Base-by-base conservation (phyloP, 345 rosid genomes). In the Citrus sp. region DNA sequence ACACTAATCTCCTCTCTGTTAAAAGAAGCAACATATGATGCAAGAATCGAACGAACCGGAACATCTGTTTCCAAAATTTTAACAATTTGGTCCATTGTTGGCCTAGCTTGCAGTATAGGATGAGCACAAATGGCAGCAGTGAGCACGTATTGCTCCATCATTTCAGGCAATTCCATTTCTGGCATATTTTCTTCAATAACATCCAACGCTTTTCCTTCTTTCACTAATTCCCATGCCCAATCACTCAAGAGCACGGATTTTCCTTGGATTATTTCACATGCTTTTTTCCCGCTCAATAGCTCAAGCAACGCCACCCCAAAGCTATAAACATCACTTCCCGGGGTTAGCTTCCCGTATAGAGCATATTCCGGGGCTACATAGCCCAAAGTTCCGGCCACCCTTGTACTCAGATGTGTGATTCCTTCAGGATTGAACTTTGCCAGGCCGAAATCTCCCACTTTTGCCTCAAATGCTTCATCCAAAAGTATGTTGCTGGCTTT, bases 331-430 rank as follows among this genome's bases (percentile, higher is more conserved):
- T 88, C 90, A 12, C 79, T 86, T 72, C 77, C 77, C 42, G 82
- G 82, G 0, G 84, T 84, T 81, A 88, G 71, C 59, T 84, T 79
- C n/a, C 88, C 88, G 18, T 81, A 86, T 64, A 84, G 38, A 5
- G 88, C 90, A 38, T 87, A 84, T 34, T 87, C 90, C 1, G 87
- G 90, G n/a, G 88, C 84, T 21, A 88, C 86, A 42, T 86, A 86
- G 2, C 88, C 88, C 0, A 84, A 80, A 10, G 88, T 86, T 37
- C 88, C 90, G 0, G 90, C 90, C 24, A 73, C 85, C 54, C 79
- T 55, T 1, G 88, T 88, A 72, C 83, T 86, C 49, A 86, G 67
- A 75, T 88, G 90, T 19, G 90, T 78, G 80, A 16, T 75, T 72
- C 82, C 87, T 3, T 72, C 81, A 12, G 81, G 72, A 54, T 84